Evolutionary conservation across 23 red algal genomes (phyloP).

Genomic region (Gracilaria vermiculophylla): DNA sequence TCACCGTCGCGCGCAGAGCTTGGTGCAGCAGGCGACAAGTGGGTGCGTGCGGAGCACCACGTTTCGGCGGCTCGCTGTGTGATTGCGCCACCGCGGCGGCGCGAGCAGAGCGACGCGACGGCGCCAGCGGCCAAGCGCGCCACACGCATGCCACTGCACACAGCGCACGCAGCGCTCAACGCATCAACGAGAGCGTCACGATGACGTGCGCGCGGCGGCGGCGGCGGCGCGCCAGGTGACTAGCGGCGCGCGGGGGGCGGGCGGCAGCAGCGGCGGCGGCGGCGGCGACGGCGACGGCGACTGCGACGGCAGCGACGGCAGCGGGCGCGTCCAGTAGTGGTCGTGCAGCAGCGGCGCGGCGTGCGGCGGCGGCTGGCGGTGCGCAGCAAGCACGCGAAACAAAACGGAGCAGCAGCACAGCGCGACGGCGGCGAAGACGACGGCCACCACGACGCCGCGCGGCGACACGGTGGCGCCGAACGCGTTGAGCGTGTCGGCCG

Average conservation of each 20-base stretch:
- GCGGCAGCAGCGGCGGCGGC: not conserved
- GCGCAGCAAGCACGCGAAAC: not conserved
- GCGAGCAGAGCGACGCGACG: too few species aligned
- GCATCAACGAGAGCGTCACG: too few species aligned
- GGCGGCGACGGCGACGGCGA: not conserved
- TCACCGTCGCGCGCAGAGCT: too few species aligned
- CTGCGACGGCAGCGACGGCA: not conserved
- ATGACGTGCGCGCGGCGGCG: too few species aligned
- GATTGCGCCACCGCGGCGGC: too few species aligned
- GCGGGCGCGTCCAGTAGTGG: not conserved
- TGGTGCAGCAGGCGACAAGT: too few species aligned
- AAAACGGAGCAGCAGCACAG: not conserved
- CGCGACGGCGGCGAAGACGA: not conserved
- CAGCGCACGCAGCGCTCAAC: too few species aligned
- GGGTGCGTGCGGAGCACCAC: too few species aligned
- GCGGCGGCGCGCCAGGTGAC: not conserved
- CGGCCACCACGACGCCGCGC: not conserved
- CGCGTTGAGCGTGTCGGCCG: constrained; percentile 25
- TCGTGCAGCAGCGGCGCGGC: not conserved
- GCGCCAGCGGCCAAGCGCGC: too few species aligned
- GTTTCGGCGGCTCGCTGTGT: too few species aligned
- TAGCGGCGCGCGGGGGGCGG: not conserved
- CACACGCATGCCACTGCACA: too few species aligned
- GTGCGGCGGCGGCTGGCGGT: not conserved
- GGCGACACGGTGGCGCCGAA: constrained; percentile 13